Base-by-base conservation (phyloP, 441 rosid species). In the Populus hybrid region DNA sequence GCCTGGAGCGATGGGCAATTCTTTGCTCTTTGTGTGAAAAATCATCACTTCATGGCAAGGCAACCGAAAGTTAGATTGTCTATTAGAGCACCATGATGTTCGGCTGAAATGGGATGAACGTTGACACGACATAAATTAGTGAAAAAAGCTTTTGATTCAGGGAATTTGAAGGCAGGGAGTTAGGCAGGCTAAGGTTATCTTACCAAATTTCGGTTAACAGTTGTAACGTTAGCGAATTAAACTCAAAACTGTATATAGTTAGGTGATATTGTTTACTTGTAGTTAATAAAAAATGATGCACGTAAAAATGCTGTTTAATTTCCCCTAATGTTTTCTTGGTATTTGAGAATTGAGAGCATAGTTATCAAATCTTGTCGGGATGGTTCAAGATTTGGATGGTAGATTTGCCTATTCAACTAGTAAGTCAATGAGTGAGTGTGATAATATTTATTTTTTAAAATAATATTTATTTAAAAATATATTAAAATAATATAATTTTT, bases 241-340 rank as follows among this genome's bases (percentile, higher is more conserved):
- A 74, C 82, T 72, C 65, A 21, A 23, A 81, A 61, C 30, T 82
- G 86, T 84, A 77, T 71, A 82, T 84, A 85, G 21, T 65, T 20
- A 20, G 67, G 66, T 30, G 26, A 28, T 35, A 14, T 9, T 23
- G 24, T 35, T 38, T 71, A 36, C 57, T 53, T 53, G 74, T 75
- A 53, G 63, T n/a, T 28, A 35, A 70, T 20, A 38, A 42, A 23
- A 36, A 67, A 57, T 24, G 64, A 30, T 24, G 57, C 57, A 46
- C 14, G 57, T 46, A 46, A 46, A 46, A 46, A 46, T 46, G 57
- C 7, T 46, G 57, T 14, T 4, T 46, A 46, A 14, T 46, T 46
- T 46, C 6, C 57, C 57, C 2, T 5, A n/a, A n/a, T 46, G 57
- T 14, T 46, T 14, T 46, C 57, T 46, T 46, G 57, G 7, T 46